Evolutionary conservation across 306 rosid genomes (phyloP).

Genomic region (Medicago truncatula): DNA sequence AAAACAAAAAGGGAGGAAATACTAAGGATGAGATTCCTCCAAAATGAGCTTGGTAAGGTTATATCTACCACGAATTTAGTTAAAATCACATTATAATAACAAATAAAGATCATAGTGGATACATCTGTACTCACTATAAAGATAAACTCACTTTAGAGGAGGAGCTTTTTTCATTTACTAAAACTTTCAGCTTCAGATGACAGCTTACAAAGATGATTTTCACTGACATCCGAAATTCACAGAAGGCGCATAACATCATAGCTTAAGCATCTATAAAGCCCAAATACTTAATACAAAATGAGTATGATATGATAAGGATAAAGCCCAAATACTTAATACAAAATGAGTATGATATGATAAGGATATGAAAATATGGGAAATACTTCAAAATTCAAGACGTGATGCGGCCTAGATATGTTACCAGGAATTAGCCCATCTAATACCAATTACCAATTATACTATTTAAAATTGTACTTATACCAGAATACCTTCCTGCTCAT

Average conservation of each 20-base stretch:
- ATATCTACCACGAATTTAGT: background rate
- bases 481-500: background rate
- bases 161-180: background rate
- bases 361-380: too few relatives aligned
- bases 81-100: slow-evolving; percentile 6
- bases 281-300: too few relatives aligned
- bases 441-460: too few relatives aligned
- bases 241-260: slow-evolving; percentile 2
- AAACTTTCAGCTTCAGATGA: background rate
- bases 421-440: too few relatives aligned
- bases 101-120: background rate
- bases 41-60: background rate
- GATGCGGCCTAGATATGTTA: too few relatives aligned
- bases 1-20: background rate
- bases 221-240: slow-evolving; percentile 7
- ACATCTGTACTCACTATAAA: background rate
- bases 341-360: too few relatives aligned
- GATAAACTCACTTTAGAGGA: background rate
- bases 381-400: too few relatives aligned
- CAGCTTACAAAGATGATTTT: background rate
- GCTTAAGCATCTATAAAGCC: slow-evolving; percentile 3
- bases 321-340: too few relatives aligned
- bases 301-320: too few relatives aligned
- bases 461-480: too few relatives aligned
- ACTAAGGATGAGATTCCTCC: background rate